Evolutionary conservation across 1,284 basidiomycete genomes (phyloP).

Genomic region (Apiotrichum siamense): DNA sequence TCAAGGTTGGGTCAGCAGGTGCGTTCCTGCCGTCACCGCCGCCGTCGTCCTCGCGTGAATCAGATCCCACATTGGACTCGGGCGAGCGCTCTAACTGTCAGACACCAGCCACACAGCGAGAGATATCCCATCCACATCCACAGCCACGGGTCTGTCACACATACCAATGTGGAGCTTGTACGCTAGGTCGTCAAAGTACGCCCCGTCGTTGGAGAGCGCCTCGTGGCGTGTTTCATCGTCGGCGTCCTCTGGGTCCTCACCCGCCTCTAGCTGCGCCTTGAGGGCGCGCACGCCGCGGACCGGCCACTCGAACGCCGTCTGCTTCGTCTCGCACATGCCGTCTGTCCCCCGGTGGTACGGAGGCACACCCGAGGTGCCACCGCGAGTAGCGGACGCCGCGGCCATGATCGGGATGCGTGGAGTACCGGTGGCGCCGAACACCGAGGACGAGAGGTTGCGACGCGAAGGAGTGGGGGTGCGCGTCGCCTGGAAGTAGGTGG

Average conservation of each 20-base stretch:
- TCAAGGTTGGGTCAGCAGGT: constrained; percentile 14
- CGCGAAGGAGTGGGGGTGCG: constrained; percentile 14
- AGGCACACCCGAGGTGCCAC: neutral
- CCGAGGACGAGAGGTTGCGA: constrained; percentile 13
- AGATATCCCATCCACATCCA: no score
- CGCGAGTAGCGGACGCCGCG: no score
- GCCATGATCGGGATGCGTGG: neutral
- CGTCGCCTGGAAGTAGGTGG: constrained; percentile 1
- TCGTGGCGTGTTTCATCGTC: constrained; percentile 52
- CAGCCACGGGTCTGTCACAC: constrained; percentile 8
- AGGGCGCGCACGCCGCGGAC: constrained; percentile 15
- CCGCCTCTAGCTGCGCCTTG: constrained; percentile 19
- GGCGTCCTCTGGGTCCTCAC: constrained; percentile 6
- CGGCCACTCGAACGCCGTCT: constrained; percentile 28
- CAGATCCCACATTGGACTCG: neutral
- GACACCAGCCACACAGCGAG: neutral
- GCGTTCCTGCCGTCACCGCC: neutral
- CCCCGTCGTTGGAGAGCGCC: constrained; percentile 56
- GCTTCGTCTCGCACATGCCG: constrained; percentile 16
- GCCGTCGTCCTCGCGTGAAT: neutral
- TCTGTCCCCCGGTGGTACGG: neutral
- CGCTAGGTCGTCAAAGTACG: constrained; percentile 62
- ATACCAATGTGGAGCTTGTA: constrained; percentile 55
- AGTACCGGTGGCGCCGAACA: constrained; percentile 4
- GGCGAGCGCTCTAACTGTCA: constrained; percentile 14